Evolutionary conservation across 257 asterid species (phyloP).

Genomic region (Przewalskia tangutica): DNA sequence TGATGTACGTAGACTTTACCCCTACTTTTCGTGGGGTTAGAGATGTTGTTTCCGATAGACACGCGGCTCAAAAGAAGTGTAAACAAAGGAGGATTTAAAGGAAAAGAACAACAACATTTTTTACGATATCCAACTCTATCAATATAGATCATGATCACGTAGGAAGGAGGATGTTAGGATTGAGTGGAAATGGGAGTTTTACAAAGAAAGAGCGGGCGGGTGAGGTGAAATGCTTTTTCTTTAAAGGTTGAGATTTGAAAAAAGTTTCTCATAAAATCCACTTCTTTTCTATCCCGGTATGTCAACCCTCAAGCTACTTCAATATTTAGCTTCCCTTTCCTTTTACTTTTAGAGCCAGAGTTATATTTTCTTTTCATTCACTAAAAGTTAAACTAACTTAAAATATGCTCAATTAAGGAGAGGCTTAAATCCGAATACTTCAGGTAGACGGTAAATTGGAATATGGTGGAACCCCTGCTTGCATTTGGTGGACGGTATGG

Average conservation of each 20-base stretch:
- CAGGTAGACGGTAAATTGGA: background rate
- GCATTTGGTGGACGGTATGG: background rate
- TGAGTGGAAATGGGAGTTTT: background rate
- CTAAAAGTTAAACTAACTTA: background rate
- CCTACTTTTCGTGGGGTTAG: too few species aligned
- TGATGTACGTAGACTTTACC: too few species aligned
- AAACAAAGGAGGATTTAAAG: too few species aligned
- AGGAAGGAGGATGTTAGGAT: background rate
- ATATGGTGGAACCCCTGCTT: background rate
- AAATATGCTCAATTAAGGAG: background rate
- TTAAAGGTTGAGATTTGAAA: background rate
- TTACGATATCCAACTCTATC: background rate
- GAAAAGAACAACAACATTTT: background rate
- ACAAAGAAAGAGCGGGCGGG: background rate
- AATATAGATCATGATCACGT: background rate
- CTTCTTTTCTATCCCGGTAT: background rate
- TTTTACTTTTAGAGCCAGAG: background rate
- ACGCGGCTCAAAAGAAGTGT: too few species aligned
- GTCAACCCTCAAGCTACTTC: background rate
- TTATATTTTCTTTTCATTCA: background rate
- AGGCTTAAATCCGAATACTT: background rate
- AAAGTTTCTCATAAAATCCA: background rate
- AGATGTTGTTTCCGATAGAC: too few species aligned
- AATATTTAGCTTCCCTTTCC: background rate
- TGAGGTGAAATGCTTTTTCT: background rate